Evolutionary conservation across 2,329 filamentous ascomycete genomes (phyloP).

Genomic region (Xylaria sp.): DNA sequence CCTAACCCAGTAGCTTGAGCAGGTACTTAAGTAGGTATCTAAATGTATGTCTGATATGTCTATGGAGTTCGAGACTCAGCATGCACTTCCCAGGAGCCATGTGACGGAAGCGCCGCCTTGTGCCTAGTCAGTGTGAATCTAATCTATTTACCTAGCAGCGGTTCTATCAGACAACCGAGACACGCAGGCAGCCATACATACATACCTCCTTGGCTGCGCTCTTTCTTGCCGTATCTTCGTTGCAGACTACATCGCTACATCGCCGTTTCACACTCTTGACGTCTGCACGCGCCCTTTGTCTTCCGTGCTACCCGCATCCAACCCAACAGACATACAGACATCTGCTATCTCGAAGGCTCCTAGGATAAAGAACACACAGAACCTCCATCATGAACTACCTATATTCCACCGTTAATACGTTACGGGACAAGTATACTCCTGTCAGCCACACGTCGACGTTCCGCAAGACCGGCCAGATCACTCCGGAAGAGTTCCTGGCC

Average conservation of each 20-base stretch:
- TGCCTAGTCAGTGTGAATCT: slow-evolving; percentile 38
- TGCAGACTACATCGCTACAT: not conserved
- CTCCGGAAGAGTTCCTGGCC: slow-evolving; percentile 93
- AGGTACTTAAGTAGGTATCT: no score
- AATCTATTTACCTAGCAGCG: slow-evolving; percentile 4
- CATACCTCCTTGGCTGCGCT: slow-evolving; percentile 1
- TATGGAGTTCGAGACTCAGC: no score
- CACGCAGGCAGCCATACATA: slow-evolving; percentile 28
- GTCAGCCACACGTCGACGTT: slow-evolving; percentile 93
- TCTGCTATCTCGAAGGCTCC: slow-evolving; percentile 1
- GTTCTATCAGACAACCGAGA: slow-evolving; percentile 22
- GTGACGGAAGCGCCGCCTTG: slow-evolving; percentile 38
- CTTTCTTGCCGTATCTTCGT: not conserved
- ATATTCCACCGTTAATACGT: slow-evolving; percentile 89
- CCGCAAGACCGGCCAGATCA: slow-evolving; percentile 92
- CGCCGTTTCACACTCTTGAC: not conserved
- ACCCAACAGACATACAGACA: slow-evolving; percentile 17
- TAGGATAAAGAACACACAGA: slow-evolving; percentile 18
- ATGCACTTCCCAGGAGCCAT: slow-evolving; percentile 30
- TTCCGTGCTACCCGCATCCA: slow-evolving; percentile 1
- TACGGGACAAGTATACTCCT: slow-evolving; percentile 91
- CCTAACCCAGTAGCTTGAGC: no score
- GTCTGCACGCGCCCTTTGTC: slow-evolving; percentile 25
- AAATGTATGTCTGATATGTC: slow-evolving; percentile 2
- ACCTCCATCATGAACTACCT: slow-evolving; percentile 80